These are phyloP conservation scores for Xanthoceras sorbifolium DNA, from an alignment of 345 rosid genomes.

Conservation along the genomic window DNA sequence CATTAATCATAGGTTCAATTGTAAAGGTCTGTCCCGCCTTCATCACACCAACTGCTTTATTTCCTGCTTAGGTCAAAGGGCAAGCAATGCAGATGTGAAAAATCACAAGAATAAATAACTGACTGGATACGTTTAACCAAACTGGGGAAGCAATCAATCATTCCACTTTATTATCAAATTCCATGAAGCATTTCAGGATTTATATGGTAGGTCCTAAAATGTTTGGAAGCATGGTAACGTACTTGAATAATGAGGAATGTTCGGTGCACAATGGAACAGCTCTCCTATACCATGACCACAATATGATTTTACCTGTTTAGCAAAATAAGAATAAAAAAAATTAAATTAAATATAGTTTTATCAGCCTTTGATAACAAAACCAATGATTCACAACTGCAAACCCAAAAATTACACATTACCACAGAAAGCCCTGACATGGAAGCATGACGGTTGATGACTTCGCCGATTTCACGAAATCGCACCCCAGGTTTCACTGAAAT, in stretches of 20 bases:
- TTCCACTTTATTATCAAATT: not conserved
- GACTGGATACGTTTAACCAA: not conserved
- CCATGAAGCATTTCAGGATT: not conserved
- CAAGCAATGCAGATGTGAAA: constrained; percentile 16
- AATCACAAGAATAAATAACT: not conserved
- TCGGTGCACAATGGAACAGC: constrained; percentile 97
- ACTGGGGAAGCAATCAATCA: not conserved
- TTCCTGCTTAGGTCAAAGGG: constrained; percentile 66
- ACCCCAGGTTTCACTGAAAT: constrained; percentile 91
- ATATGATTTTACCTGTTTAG: constrained; percentile 78
- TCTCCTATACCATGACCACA: constrained; percentile 99
- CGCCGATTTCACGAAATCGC: constrained; percentile 91
- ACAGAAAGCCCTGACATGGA: constrained; percentile 90
- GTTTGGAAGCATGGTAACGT: constrained; percentile 25
- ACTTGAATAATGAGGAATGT: constrained; percentile 96
- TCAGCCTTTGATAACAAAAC: constrained; percentile 10
- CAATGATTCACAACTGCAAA: not conserved
- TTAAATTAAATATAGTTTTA: constrained; percentile 7
- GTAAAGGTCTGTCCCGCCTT: constrained; percentile 96
- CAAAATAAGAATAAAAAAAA: constrained; percentile 1
- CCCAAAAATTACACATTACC: constrained; percentile 52
- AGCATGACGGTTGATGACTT: constrained; percentile 89
- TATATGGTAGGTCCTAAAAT: not conserved
- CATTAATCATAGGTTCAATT: constrained; percentile 97
- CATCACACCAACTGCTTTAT: constrained; percentile 97